Conservation (phyloP, 1,284 basidiomycete species). For the Sanguinoderma infundibulare region DNA sequence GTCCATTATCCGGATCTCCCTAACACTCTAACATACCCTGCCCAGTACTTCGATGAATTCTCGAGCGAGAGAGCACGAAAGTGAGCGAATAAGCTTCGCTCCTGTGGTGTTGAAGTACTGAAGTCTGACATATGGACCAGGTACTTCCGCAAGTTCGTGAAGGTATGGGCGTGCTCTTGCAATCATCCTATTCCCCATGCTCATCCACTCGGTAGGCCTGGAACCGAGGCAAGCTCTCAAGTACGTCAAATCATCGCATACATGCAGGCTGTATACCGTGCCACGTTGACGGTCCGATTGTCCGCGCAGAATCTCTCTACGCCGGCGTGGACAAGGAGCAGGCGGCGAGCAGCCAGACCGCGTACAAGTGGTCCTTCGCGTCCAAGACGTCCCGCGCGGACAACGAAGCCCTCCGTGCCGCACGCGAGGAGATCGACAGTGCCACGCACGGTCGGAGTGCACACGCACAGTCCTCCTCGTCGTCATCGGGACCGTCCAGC, state of each 20-base stretch:
- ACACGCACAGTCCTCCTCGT: slow-evolving; percentile 12
- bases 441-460: slow-evolving; percentile 61
- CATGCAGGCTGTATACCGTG: neutral
- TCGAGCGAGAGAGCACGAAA: slow-evolving; percentile 75
- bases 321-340: slow-evolving; percentile 53
- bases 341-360: slow-evolving; percentile 61
- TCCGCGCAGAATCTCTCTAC: slow-evolving; percentile 58
- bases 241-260: slow-evolving; percentile 41
- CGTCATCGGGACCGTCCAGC: slow-evolving; percentile 31
- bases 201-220: slow-evolving; percentile 52
- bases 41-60: slow-evolving; percentile 77
- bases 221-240: slow-evolving; percentile 74
- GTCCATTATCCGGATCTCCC: neutral
- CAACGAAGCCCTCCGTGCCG: slow-evolving; percentile 55
- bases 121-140: slow-evolving; percentile 47
- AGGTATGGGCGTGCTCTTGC: slow-evolving; percentile 46
- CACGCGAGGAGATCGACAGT: slow-evolving; percentile 60
- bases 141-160: slow-evolving; percentile 85
- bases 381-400: slow-evolving; percentile 53
- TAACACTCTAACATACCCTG: neutral
- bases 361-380: slow-evolving; percentile 63
- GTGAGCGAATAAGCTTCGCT: slow-evolving; percentile 43
- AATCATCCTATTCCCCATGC: neutral
- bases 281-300: slow-evolving; percentile 1
- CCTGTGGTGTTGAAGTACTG: slow-evolving; percentile 31